Conservation (phyloP, 768 basidiomycete genomes). For the Leccinum obscurum region DNA sequence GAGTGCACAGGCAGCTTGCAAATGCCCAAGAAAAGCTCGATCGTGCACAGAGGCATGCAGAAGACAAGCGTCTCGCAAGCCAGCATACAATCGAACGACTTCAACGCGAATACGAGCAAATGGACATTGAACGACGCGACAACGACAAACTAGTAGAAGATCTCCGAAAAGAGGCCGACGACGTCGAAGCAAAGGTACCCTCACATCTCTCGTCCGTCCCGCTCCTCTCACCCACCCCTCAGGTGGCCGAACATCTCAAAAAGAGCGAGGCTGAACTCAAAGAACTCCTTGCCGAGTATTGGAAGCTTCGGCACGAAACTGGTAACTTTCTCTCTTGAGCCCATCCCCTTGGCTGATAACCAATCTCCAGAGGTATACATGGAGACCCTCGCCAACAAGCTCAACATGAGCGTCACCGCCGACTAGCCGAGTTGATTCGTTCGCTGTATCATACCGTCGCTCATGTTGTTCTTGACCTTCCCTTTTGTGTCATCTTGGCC, state of each 20-base stretch:
- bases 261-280: slow-evolving; percentile 77
- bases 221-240: slow-evolving; percentile 2
- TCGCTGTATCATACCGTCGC: slow-evolving; percentile 14
- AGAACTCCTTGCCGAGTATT: slow-evolving; percentile 80
- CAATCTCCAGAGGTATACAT: slow-evolving; percentile 71
- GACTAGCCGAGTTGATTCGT: slow-evolving; percentile 25
- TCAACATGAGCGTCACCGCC: slow-evolving; percentile 55
- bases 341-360: slow-evolving; percentile 1
- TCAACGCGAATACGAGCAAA: slow-evolving; percentile 76
- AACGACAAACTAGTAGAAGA: slow-evolving; percentile 81
- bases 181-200: slow-evolving; percentile 62
- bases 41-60: slow-evolving; percentile 73
- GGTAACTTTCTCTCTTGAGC: slow-evolving; percentile 40
- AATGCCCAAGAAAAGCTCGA: slow-evolving; percentile 85
- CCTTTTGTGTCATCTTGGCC: slow-evolving; percentile 36
- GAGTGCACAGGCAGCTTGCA: slow-evolving; percentile 73
- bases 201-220: neutral
- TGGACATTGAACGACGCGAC: slow-evolving; percentile 72
- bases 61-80: slow-evolving; percentile 75
- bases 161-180: slow-evolving; percentile 66
- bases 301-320: slow-evolving; percentile 74
- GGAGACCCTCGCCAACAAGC: slow-evolving; percentile 81
- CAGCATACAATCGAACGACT: slow-evolving; percentile 74
- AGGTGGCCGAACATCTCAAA: slow-evolving; percentile 79
- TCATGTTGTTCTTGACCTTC: slow-evolving; percentile 28